Percentiles rank a stretch among this genome's conserved stretches.
phyloP scores from a whole-genome alignment of 2,329 filamentous ascomycete genomes.

The Trichoderma asperellum region DNA sequence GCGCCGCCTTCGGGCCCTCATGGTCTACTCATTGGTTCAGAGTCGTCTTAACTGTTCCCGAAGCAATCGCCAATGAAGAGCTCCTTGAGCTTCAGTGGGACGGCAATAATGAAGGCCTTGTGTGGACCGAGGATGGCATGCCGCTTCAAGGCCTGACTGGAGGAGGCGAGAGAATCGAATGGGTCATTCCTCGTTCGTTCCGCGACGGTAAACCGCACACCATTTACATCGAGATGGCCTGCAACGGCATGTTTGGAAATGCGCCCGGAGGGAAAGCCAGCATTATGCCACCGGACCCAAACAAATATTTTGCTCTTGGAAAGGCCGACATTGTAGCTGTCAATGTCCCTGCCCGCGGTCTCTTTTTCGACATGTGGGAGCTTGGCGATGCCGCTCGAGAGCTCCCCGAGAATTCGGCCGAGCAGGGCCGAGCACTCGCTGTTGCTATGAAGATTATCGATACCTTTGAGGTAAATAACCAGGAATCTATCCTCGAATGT shows the following conservation, averaged over 20 bases:
- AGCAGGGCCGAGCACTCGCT: slow-evolving; percentile 83
- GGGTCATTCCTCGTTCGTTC: slow-evolving; percentile 82
- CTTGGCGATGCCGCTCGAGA: slow-evolving; percentile 90
- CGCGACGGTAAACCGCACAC: slow-evolving; percentile 83
- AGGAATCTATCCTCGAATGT: slow-evolving; percentile 76
- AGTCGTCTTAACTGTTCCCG: slow-evolving; percentile 76
- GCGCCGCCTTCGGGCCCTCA: slow-evolving; percentile 84
- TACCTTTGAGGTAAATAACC: slow-evolving; percentile 78
- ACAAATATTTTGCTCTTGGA: slow-evolving; percentile 75
- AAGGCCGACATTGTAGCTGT: slow-evolving; percentile 87
- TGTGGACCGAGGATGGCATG: slow-evolving; percentile 89
- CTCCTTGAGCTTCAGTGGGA: slow-evolving; percentile 97
- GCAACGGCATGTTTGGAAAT: slow-evolving; percentile 98
- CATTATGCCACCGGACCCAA: slow-evolving; percentile 86
- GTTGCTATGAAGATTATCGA: slow-evolving; percentile 89
- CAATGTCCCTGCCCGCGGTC: slow-evolving; percentile 79
- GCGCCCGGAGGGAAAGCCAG: slow-evolving; percentile 74
- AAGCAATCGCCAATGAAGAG: slow-evolving; percentile 72
- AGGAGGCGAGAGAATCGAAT: slow-evolving; percentile 84
- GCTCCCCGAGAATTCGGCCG: slow-evolving; percentile 84
- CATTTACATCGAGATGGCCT: slow-evolving; percentile 98
- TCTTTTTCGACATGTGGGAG: slow-evolving; percentile 95
- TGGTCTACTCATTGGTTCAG: slow-evolving; percentile 99
- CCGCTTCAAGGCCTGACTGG: slow-evolving; percentile 92
- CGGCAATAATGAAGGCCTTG: slow-evolving; percentile 87